These are phyloP conservation scores for Botrytis sinoallii DNA, from an alignment of 2,329 filamentous ascomycete species.

Conservation along the genomic window DNA sequence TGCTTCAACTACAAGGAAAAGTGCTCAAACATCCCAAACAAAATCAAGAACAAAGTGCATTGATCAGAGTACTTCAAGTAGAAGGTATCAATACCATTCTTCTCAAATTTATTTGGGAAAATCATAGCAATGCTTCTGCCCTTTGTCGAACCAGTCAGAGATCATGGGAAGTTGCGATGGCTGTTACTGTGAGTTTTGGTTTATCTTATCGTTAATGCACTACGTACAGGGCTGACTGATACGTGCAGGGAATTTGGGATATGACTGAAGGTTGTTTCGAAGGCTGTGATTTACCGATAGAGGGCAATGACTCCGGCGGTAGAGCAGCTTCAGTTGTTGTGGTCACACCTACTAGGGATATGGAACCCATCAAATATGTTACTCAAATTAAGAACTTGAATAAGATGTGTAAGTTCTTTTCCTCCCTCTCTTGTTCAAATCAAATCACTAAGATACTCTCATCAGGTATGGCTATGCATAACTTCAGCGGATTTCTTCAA, in stretches of 20 bases:
- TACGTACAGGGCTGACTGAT: background rate
- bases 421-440: background rate
- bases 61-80: background rate
- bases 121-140: background rate
- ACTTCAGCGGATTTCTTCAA: conserved; percentile 27
- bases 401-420: conserved; percentile 26
- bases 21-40: conserved; percentile 7
- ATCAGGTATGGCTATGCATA: conserved; percentile 25
- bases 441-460: background rate
- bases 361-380: conserved; percentile 11
- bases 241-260: conserved; percentile 12
- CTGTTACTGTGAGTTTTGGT: background rate
- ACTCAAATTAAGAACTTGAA: conserved; percentile 25
- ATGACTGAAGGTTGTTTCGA: conserved; percentile 5
- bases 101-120: conserved; percentile 3
- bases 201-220: background rate
- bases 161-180: conserved; percentile 14
- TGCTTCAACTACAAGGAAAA: background rate
- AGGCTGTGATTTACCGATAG: conserved; percentile 8
- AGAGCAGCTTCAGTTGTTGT: conserved; percentile 1
- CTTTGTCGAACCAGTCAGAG: background rate
- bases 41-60: background rate
- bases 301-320: background rate
- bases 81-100: background rate
- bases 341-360: conserved; percentile 11